Evolutionary conservation across 1,284 basidiomycete species (phyloP), one percentile per base, ranked within the genome.

Genomic region (Agroathelia rolfsii): DNA sequence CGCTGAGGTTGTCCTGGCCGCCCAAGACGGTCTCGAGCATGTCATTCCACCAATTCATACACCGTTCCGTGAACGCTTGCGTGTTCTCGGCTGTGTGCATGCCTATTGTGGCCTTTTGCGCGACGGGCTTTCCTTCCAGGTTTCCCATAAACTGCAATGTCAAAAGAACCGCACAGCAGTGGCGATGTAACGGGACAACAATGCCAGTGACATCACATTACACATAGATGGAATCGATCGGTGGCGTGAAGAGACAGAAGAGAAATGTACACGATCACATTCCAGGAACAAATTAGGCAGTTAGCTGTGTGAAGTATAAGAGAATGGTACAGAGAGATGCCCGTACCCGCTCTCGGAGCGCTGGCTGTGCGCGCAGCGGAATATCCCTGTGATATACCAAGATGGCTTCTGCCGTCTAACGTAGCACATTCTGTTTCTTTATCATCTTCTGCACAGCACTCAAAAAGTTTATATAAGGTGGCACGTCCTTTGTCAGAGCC

Each of bases 331-430:
- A 12, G 10, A n/a, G 23, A 14, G 6, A 17, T 24, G 6, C 13
- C 50, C 62, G 35, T 48, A 81, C 82, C 49, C 78, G 58, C 55
- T 84, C 81, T 33, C 81, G 55, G 18, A 85, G 54, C 30, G 59
- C 68, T 37, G 50, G 50, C 16, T 64, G 55, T 36, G 51, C 55
- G 35, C 61, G 48, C 30, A 80, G 48, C 18, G 44, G 38, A 14
- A 72, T 50, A 11, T 51, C 51, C 2, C 66, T 58, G 41, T 81
- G 77, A 42, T n/a, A n/a, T 34, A 44, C 50, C 20, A 82, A 48
- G 41, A 85, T 77, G 15, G 55, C 56, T 45, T 74, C 63, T 11
- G 77, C 76, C 3, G 81, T 85, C 81, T 82, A n/a, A n/a, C n/a
- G n/a, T n/a, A n/a, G n/a, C n/a, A n/a, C n/a, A n/a, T n/a, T n/a